phyloP scores from a whole-genome alignment of 768 basidiomycete genomes.

The Cystobasidium onofrii region DNA sequence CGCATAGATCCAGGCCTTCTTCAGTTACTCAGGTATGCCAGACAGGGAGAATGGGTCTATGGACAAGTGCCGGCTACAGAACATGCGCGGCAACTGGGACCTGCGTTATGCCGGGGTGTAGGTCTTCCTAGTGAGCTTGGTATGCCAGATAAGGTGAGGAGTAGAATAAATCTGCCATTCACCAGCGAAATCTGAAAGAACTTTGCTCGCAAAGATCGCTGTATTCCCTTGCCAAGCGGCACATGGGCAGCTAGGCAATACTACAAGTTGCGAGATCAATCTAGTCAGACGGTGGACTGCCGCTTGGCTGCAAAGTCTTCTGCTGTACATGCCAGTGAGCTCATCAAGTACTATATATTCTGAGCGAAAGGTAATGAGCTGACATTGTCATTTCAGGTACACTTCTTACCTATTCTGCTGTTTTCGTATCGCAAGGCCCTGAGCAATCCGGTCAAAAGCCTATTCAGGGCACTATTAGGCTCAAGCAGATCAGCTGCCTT shows the following conservation, averaged over 20 bases:
- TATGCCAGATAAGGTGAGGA: slow-evolving; percentile 15
- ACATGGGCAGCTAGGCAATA: slow-evolving; percentile 32
- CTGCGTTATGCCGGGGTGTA: slow-evolving; percentile 4
- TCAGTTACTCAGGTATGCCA: slow-evolving; percentile 32
- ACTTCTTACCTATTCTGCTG: slow-evolving; percentile 37
- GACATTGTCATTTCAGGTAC: slow-evolving; percentile 24
- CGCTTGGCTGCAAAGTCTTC: slow-evolving; percentile 35
- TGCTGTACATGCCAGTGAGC: slow-evolving; percentile 39
- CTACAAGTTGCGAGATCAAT: slow-evolving; percentile 37
- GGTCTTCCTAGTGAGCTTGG: not conserved
- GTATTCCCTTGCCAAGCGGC: slow-evolving; percentile 36
- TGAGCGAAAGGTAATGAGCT: too few species aligned
- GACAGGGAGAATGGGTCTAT: slow-evolving; percentile 33
- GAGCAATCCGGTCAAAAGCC: not conserved
- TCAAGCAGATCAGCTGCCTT: slow-evolving; percentile 38
- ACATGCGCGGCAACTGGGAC: slow-evolving; percentile 6
- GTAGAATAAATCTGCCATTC: too few species aligned
- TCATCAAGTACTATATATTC: not conserved
- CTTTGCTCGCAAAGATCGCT: slow-evolving; percentile 21
- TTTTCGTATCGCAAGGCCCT: slow-evolving; percentile 31
- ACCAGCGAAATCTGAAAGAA: too few species aligned
- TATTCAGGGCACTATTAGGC: slow-evolving; percentile 34
- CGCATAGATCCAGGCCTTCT: slow-evolving; percentile 37
- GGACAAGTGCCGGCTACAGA: slow-evolving; percentile 29
- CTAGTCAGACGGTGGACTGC: slow-evolving; percentile 28